Evolutionary conservation across 495 filamentous ascomycete species (phyloP), one percentile per base, ranked within the genome.

Genomic region (Acidomyces sp.): DNA sequence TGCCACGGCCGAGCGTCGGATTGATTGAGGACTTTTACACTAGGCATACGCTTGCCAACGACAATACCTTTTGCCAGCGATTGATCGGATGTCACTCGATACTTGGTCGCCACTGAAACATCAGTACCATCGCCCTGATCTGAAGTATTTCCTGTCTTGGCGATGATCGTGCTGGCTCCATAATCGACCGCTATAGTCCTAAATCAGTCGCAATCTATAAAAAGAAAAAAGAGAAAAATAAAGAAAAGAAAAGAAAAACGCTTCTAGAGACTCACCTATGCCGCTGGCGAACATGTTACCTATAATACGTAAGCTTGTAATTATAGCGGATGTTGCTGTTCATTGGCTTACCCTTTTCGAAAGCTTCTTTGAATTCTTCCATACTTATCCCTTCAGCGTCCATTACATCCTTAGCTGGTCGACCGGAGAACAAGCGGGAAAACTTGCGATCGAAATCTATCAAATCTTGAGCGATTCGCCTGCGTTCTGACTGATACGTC

Each of bases 401-500:
- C 80, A 85, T 43, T 78, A 92, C 51, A 39, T 58, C 55, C 31
- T 58, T 58, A 0, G 54, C 56, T 1, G 58, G 58, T 4, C 49
- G 34, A 5, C 54, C 55, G 1, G 55, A 55, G 37, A 60, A 60
- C 5, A 62, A 42, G 2, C 51, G 41, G n/a, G 46, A 45, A 42
- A 60, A 59, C 41, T 68, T 62, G 42, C 72, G 69, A 58, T 90
- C 83, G 49, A 85, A 85, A 17, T 74, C 65, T 15, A 90, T 63
- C 1, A 90, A 62, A 29, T 77, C 74, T 39, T 81, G 66, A 6
- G 83, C 83, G 9, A 85, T 68, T 10, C 70, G 64, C 37, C 75
- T 72, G 24, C 83, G 72, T 59, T 90, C 83, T 3, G 61, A 48
- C 46, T 80, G 66, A 55, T 90, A 90, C 0, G 83, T 85, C 32